Conservation (phyloP, 345 rosid species). For the Syzygium grande region DNA sequence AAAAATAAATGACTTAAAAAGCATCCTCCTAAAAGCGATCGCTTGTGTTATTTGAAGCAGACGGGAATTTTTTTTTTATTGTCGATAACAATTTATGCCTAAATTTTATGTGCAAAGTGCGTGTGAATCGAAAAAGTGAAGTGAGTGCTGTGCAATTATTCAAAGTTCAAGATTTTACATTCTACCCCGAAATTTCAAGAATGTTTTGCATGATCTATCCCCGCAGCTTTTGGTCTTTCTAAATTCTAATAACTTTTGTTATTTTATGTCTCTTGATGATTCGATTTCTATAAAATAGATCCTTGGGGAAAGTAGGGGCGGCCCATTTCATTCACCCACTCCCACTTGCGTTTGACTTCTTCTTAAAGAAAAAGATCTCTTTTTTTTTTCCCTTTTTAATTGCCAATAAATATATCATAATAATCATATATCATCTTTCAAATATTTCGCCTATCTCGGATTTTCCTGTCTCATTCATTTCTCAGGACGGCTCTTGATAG, state of each 20-base stretch:
- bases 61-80: no score
- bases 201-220: not conserved
- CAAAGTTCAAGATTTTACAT: not conserved
- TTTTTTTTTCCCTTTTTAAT: not conserved
- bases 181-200: not conserved
- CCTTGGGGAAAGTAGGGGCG: not conserved
- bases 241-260: not conserved
- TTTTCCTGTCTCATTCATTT: no score
- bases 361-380: fast-evolving
- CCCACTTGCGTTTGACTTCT: not conserved
- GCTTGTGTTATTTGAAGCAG: no score
- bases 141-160: not conserved
- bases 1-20: no score
- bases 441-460: not conserved
- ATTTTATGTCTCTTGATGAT: no score
- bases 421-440: no score
- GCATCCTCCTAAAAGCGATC: no score
- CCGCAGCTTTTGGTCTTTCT: not conserved
- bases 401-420: not conserved
- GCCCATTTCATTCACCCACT: not conserved
- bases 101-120: not conserved
- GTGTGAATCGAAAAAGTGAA: not conserved
- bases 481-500: not conserved
- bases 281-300: not conserved
- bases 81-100: not conserved